Evolutionary conservation across 2,329 filamentous ascomycete genomes (phyloP).

Genomic region (Geosmithia morbida): DNA sequence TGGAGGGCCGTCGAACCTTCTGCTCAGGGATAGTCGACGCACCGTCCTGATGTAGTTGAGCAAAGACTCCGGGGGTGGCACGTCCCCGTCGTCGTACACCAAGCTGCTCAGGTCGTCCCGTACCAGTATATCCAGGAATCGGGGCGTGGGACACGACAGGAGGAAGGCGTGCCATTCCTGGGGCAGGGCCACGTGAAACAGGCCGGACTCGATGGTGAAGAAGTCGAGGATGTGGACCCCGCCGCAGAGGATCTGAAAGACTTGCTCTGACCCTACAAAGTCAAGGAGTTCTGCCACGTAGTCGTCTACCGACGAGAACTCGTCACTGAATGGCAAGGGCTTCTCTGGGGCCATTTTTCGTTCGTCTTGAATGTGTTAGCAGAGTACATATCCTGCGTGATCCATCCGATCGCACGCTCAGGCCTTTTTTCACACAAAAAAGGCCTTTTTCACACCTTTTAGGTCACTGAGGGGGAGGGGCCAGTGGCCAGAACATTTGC

Average conservation of each 20-base stretch:
- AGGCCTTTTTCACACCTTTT: no score
- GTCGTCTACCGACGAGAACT: slow-evolving; percentile 56
- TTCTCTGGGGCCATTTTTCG: slow-evolving; percentile 22
- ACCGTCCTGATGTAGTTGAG: slow-evolving; percentile 60
- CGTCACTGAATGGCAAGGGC: slow-evolving; percentile 53
- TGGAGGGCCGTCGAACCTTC: slow-evolving; percentile 35
- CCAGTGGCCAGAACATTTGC: not conserved
- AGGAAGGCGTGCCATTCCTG: slow-evolving; percentile 74
- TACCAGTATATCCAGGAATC: slow-evolving; percentile 68
- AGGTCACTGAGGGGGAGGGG: not conserved
- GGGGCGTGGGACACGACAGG: slow-evolving; percentile 53
- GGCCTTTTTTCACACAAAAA: not conserved
- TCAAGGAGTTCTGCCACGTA: slow-evolving; percentile 68
- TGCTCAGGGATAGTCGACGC: slow-evolving; percentile 50
- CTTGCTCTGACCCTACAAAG: slow-evolving; percentile 59
- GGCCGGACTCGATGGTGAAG: slow-evolving; percentile 69
- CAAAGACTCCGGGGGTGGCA: slow-evolving; percentile 37
- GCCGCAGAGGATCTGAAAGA: slow-evolving; percentile 82
- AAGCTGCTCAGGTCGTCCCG: slow-evolving; percentile 49
- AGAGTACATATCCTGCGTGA: not conserved
- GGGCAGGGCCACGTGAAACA: slow-evolving; percentile 67
- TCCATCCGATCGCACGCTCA: not conserved
- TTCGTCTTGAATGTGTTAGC: not conserved
- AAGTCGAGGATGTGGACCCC: slow-evolving; percentile 97
- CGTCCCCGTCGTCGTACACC: slow-evolving; percentile 7